Conservation (phyloP, 257 asterid species). For the Jaltomata sinuosa region DNA sequence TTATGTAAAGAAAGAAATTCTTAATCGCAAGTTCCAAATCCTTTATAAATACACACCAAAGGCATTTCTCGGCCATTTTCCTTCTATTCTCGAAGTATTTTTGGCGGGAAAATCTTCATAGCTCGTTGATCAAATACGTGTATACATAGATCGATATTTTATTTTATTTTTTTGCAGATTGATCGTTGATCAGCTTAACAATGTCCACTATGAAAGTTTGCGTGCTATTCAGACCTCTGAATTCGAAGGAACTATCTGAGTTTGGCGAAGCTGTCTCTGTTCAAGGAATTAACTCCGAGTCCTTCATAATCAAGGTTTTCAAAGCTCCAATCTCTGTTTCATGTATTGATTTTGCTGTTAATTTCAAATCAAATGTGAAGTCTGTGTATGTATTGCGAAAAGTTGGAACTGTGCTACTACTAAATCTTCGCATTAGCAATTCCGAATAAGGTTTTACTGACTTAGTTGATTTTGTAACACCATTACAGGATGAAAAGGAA, state of each 20-base stretch:
- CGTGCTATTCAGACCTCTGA: conserved; percentile 74
- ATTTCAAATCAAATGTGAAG: not conserved
- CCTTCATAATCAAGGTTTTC: conserved; percentile 63
- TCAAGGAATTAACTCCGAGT: conserved; percentile 40
- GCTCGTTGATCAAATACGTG: not conserved
- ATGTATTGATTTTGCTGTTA: not conserved
- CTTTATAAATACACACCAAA: not conserved
- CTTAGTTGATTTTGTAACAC: not conserved
- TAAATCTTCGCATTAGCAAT: not conserved
- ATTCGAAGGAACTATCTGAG: conserved; percentile 55
- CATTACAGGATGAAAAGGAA: conserved; percentile 63
- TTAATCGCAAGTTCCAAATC: not conserved
- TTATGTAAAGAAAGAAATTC: not conserved
- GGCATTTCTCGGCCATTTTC: not conserved
- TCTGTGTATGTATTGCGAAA: not conserved
- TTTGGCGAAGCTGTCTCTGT: conserved; percentile 50
- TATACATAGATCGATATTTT: not conserved
- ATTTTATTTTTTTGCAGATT: not conserved
- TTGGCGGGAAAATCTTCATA: conserved; percentile 1
- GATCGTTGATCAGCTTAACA: not conserved
- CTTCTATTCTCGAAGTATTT: not conserved
- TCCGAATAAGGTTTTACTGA: not conserved
- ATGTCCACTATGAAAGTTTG: conserved; percentile 68
- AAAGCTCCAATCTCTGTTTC: not conserved
- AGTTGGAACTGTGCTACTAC: not conserved